These are phyloP conservation scores for Alternaria longipes DNA, from an alignment of 2,329 filamentous ascomycete species.

Conservation along the genomic window DNA sequence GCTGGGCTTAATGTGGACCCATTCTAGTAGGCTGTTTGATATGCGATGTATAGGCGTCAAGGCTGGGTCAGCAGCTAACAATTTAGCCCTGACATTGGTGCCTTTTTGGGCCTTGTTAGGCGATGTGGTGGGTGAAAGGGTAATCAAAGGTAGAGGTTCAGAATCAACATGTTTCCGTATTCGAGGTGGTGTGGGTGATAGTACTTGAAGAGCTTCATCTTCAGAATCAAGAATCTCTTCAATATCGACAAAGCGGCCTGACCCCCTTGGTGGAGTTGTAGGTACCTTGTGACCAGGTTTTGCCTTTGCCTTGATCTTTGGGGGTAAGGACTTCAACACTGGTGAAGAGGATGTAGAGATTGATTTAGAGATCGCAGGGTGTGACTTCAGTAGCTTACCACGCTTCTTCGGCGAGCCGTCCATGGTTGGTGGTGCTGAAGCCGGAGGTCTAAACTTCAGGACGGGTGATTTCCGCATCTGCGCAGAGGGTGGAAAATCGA, in stretches of 20 bases:
- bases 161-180: slow-evolving; percentile 24
- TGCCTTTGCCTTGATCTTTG: slow-evolving; percentile 7
- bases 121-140: slow-evolving; percentile 6
- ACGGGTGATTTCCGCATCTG: slow-evolving; percentile 11
- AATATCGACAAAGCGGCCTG: slow-evolving; percentile 43
- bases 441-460: background rate
- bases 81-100: background rate
- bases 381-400: slow-evolving; percentile 32
- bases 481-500: slow-evolving; percentile 28
- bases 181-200: slow-evolving; percentile 49
- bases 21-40: slow-evolving; percentile 34
- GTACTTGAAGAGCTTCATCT: slow-evolving; percentile 39
- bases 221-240: slow-evolving; percentile 54
- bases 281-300: background rate
- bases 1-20: slow-evolving; percentile 44
- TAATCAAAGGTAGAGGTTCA: slow-evolving; percentile 28
- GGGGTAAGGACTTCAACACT: slow-evolving; percentile 1
- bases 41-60: slow-evolving; percentile 27
- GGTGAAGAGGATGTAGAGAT: slow-evolving; percentile 11
- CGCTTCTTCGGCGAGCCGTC: slow-evolving; percentile 30
- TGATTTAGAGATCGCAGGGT: slow-evolving; percentile 14
- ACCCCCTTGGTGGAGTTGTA: slow-evolving; percentile 28
- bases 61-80: background rate
- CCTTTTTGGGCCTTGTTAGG: background rate
- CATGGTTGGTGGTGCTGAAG: slow-evolving; percentile 4